Conservation (phyloP, 345 rosid genomes). For the Eucalyptus pumila region DNA sequence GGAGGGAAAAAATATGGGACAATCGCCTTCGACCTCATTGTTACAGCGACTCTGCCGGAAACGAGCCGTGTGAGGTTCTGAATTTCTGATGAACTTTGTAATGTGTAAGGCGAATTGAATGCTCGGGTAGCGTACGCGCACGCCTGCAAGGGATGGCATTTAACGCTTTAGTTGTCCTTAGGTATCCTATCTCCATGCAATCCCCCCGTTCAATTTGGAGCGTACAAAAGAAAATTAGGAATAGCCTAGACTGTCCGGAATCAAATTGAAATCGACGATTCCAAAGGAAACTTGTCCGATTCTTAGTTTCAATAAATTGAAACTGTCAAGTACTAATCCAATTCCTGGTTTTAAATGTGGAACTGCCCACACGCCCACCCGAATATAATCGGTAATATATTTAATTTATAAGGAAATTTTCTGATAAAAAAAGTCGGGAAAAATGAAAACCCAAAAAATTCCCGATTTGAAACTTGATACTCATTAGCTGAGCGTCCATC, state of each 20-base stretch:
- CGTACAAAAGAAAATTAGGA: no score
- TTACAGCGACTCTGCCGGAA: background rate
- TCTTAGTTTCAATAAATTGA: no score
- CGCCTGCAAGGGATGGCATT: background rate
- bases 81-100: background rate
- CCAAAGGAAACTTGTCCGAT: no score
- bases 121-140: background rate
- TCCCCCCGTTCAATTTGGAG: background rate
- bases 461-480: no score
- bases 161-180: background rate
- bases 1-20: no score
- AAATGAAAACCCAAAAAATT: no score
- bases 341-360: no score
- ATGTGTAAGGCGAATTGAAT: background rate
- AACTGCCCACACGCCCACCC: rapidly evolving
- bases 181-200: background rate
- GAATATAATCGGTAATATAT: no score
- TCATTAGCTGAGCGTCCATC: no score
- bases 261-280: rapidly evolving
- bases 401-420: no score
- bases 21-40: background rate
- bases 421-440: no score
- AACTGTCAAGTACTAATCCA: rapidly evolving
- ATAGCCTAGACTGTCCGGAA: no score
- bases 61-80: background rate